Percentiles rank a stretch among this genome's conserved stretches.
Conservation (phyloP, 345 rosid species). For the Aquilaria malaccensis region DNA sequence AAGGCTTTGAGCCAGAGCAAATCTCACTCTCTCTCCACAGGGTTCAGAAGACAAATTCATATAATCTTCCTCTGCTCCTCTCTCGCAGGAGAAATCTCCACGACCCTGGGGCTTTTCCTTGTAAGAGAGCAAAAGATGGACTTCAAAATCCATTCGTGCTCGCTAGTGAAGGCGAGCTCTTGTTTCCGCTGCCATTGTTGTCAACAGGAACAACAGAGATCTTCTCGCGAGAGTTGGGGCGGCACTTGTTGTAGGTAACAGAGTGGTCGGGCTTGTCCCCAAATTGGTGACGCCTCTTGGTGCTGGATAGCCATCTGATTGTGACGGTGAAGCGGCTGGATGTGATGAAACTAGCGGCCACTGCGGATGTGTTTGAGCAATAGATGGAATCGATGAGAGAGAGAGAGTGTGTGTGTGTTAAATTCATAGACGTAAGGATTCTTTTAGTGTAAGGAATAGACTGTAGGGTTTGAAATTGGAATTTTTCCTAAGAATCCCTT, state of each 20-base stretch:
- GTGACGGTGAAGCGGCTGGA: too few species aligned
- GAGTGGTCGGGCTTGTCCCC: conserved; percentile 23
- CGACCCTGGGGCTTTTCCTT: conserved; percentile 51
- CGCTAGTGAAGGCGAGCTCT: conserved; percentile 37
- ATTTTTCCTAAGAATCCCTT: too few species aligned
- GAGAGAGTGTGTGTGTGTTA: too few species aligned
- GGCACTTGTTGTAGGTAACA: conserved; percentile 83
- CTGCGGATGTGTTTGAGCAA: too few species aligned
- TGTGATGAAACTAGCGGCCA: too few species aligned
- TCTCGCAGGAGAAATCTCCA: conserved; percentile 22
- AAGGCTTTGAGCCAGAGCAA: conserved; percentile 58
- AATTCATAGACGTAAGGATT: too few species aligned
- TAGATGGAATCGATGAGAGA: too few species aligned
- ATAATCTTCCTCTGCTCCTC: conserved; percentile 66
- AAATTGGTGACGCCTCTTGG: conserved; percentile 38
- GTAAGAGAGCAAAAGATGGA: conserved; percentile 60
- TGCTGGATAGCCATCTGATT: neutral
- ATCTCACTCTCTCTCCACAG: conserved; percentile 64
- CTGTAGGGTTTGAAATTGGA: too few species aligned
- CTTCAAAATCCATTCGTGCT: conserved; percentile 77
- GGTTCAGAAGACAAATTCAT: too few species aligned
- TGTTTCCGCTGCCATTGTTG: conserved; percentile 33
- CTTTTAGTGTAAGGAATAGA: too few species aligned
- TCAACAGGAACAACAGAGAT: conserved; percentile 81
- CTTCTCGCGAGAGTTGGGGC: conserved; percentile 69